Evolutionary conservation across 1,284 basidiomycete species (phyloP), one percentile per base, ranked within the genome.

Genomic region (Fomitopsis pinicola): DNA sequence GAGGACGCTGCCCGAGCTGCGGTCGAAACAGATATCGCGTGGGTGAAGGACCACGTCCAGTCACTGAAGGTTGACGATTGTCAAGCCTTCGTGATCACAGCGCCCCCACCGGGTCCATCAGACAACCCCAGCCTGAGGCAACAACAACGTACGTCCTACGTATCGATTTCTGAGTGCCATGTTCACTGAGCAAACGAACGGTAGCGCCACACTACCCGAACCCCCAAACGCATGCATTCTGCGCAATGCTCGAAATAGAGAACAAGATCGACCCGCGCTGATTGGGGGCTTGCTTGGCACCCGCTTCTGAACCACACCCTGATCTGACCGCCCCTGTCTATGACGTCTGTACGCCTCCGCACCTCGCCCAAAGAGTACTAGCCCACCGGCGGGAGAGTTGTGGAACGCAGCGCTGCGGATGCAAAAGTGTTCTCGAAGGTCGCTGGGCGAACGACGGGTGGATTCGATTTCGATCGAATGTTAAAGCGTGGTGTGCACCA

Each of bases 141-240:
- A 57, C 85, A 85, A 73, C 86, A 45, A 14, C 42, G 42, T 45
- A 19, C 38, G 38, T 40, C 9, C 12, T 40, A 15, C 38, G 12
- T 8, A 14, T 14, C 12, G 3, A 12, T 15, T 0, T 40, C 38
- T 22, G 38, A 15, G 38, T 40, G 38, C 35, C 38, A 40, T 15
- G 38, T 14, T 8, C 14, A 15, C 38, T 40, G 1, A 40, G 9
- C 38, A 10, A 8, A 3, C 3, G 8, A 4, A 46, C n/a, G 44
- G 10, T 63, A 92, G 91, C 87, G 5, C 82, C 84, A 6, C 88
- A 86, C 79, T 96, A 93, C 74, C 87, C 88, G 5, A 98, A 97
- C 70, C 91, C 93, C 9, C 97, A 98, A 71, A 99, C 96, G 0
- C 86, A 87, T 59, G 89, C 94, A 1, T 91, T 98, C 66, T 94